Conservation (phyloP, 176 grass and related monocot species). For the Echinochloa phyllopogon region DNA sequence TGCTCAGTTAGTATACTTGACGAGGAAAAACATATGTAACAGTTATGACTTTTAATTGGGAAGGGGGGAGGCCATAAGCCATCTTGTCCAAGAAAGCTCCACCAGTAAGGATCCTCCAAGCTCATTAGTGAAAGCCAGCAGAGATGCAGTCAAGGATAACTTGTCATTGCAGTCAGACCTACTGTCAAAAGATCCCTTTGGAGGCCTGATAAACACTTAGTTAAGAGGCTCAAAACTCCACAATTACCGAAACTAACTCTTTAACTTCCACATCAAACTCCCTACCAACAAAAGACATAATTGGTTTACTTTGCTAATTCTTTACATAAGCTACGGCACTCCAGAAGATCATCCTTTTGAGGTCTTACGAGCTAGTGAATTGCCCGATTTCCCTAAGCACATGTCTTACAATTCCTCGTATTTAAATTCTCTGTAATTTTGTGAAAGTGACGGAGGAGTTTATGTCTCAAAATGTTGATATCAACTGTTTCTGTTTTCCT, state of each 20-base stretch:
- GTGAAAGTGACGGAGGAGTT: not conserved
- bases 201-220: not conserved
- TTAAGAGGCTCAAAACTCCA: not conserved
- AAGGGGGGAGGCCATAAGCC: not conserved
- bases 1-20: not conserved
- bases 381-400: not conserved
- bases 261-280: not conserved
- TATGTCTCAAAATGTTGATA: not conserved
- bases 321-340: not conserved
- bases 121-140: slow-evolving; percentile 1
- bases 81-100: not conserved
- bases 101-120: not conserved
- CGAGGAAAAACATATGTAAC: not conserved
- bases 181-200: not conserved
- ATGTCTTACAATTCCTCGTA: not conserved
- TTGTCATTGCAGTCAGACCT: not conserved
- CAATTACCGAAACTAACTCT: not conserved
- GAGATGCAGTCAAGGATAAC: not conserved
- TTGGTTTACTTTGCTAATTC: not conserved
- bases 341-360: not conserved
- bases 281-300: not conserved
- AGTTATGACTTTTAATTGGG: not conserved
- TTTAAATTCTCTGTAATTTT: not conserved
- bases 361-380: not conserved
- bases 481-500: not conserved